These are phyloP conservation scores for Hymenoscyphus albidus DNA, from an alignment of 2,329 filamentous ascomycete genomes.

Conservation along the genomic window DNA sequence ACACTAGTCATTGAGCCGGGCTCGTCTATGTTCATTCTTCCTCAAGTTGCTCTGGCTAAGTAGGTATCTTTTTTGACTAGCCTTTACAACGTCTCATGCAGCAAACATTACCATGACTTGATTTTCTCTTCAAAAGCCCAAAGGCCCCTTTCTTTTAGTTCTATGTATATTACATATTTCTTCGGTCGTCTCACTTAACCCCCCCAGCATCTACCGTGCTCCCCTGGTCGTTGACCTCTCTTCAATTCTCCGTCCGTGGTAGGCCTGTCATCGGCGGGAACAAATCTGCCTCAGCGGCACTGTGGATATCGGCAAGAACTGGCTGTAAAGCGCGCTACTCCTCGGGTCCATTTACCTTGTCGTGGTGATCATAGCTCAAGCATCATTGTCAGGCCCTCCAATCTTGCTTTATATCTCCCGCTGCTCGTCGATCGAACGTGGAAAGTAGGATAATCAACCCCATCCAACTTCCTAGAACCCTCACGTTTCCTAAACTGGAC, in stretches of 20 bases:
- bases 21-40: constrained; percentile 24
- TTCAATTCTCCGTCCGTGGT: constrained; percentile 24
- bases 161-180: constrained; percentile 19
- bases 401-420: constrained; percentile 34
- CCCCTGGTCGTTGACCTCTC: constrained; percentile 24
- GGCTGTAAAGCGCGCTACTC: constrained; percentile 26
- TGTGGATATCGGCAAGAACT: constrained; percentile 20
- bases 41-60: constrained; percentile 23
- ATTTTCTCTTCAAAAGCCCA: constrained; percentile 10
- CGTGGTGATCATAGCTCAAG: constrained; percentile 30
- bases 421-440: constrained; percentile 33
- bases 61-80: constrained; percentile 5
- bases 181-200: constrained; percentile 22
- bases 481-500: constrained; percentile 27
- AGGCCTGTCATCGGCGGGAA: constrained; percentile 23
- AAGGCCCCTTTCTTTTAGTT: constrained; percentile 16
- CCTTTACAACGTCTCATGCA: constrained; percentile 15
- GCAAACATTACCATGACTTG: constrained; percentile 15
- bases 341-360: constrained; percentile 32
- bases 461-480: constrained; percentile 24
- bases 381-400: constrained; percentile 30
- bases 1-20: constrained; percentile 29
- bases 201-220: constrained; percentile 27
- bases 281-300: constrained; percentile 18
- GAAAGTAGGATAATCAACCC: constrained; percentile 29